These are phyloP conservation scores for Capronia epimyces DNA, from an alignment of 2,329 filamentous ascomycete genomes.

Conservation along the genomic window DNA sequence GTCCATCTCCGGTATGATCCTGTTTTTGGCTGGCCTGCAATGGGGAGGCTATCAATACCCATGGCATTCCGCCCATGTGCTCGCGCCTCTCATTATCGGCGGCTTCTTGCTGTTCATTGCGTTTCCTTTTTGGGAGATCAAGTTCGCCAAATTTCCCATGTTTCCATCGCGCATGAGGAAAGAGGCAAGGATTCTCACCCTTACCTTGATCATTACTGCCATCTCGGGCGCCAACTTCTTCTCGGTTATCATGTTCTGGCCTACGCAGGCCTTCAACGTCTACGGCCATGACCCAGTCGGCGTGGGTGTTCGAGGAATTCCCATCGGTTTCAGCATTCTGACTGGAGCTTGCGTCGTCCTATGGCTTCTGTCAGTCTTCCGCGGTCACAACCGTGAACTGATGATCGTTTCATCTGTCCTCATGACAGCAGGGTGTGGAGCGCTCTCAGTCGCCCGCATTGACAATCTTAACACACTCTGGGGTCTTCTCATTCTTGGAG, in stretches of 20 bases:
- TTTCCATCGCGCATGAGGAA: constrained; percentile 43
- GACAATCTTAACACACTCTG: constrained; percentile 54
- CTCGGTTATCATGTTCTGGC: constrained; percentile 55
- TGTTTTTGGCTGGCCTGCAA: constrained; percentile 47
- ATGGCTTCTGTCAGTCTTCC: constrained; percentile 52
- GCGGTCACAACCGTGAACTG: constrained; percentile 55
- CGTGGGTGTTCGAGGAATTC: constrained; percentile 60
- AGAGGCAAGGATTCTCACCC: constrained; percentile 45
- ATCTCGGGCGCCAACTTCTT: constrained; percentile 58
- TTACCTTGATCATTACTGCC: constrained; percentile 55
- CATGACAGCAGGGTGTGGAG: constrained; percentile 60
- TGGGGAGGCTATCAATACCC: constrained; percentile 46
- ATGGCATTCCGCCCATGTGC: constrained; percentile 43
- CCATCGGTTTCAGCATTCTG: constrained; percentile 60
- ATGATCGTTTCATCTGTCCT: constrained; percentile 55
- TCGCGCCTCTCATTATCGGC: constrained; percentile 44
- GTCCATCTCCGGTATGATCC: constrained; percentile 44
- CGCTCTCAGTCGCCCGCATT: constrained; percentile 46
- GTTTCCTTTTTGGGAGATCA: constrained; percentile 46
- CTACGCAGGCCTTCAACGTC: constrained; percentile 59
- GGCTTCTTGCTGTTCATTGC: constrained; percentile 37
- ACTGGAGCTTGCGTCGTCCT: constrained; percentile 56
- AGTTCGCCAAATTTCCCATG: constrained; percentile 44
- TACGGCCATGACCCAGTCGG: constrained; percentile 61
- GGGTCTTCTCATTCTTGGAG: constrained; percentile 55